A percentile compares a stretch with the other conserved stretches of the same genome.
Conservation (phyloP, 345 rosid species). For the Pistacia atlantica region DNA sequence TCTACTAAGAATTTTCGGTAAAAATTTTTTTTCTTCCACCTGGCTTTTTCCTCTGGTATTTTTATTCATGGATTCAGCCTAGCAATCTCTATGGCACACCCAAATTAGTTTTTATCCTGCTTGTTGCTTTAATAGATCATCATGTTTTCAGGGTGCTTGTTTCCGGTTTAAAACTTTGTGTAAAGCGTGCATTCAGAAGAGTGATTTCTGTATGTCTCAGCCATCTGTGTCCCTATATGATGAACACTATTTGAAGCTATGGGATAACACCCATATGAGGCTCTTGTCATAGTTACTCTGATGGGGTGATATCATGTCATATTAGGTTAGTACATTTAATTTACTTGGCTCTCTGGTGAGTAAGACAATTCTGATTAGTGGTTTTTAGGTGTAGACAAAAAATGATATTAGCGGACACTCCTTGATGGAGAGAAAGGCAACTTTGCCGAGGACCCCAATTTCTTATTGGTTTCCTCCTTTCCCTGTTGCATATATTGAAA, state of each 20-base stretch:
- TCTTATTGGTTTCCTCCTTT: slow-evolving; percentile 35
- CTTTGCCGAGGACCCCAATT: slow-evolving; percentile 35
- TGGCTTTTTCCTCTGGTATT: not conserved
- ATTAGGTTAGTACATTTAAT: not conserved
- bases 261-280: slow-evolving; percentile 41
- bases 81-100: too few relatives aligned
- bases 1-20: not conserved
- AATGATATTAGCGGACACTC: too few relatives aligned
- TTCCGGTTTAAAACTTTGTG: too few relatives aligned
- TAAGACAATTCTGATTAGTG: too few relatives aligned
- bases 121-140: not conserved
- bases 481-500: slow-evolving; percentile 30
- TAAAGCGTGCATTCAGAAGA: not conserved
- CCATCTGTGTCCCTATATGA: slow-evolving; percentile 25
- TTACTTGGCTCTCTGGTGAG: too few relatives aligned
- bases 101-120: not conserved
- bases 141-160: not conserved
- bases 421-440: slow-evolving; percentile 17
- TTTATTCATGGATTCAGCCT: not conserved
- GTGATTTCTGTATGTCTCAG: not conserved
- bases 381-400: too few relatives aligned
- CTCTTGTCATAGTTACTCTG: slow-evolving; percentile 57
- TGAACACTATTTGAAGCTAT: slow-evolving; percentile 34
- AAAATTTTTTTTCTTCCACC: not conserved
- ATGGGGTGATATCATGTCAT: slow-evolving; percentile 13